phyloP scores from a whole-genome alignment of 2,329 filamentous ascomycete genomes.

The Hymenoscyphus repandus region DNA sequence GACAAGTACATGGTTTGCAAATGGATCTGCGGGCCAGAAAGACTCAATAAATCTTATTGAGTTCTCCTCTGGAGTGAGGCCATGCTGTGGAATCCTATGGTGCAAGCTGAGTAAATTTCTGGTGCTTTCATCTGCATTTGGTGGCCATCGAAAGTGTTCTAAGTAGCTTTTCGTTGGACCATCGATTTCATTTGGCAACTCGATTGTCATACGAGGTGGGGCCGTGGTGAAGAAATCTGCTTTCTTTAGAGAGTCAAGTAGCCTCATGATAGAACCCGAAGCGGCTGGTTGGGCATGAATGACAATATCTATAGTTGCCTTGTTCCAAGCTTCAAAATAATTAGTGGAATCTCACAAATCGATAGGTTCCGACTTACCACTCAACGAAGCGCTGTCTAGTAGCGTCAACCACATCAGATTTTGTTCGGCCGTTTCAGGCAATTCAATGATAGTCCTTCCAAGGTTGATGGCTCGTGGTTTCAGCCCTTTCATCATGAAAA shows the following conservation, averaged over 20 bases:
- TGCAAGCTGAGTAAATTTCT: constrained; percentile 61
- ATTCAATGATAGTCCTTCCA: constrained; percentile 63
- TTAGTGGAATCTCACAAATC: constrained; percentile 15
- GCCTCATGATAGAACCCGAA: constrained; percentile 68
- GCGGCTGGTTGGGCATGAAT: constrained; percentile 68
- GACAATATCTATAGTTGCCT: constrained; percentile 72
- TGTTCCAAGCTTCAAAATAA: constrained; percentile 62
- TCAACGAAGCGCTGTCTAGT: constrained; percentile 67
- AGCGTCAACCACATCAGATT: constrained; percentile 72
- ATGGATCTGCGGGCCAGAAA: constrained; percentile 69
- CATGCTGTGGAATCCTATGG: constrained; percentile 61
- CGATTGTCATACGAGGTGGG: constrained; percentile 73
- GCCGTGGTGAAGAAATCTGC: constrained; percentile 71
- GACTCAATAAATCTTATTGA: constrained; percentile 76
- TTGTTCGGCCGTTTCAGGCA: constrained; percentile 59
- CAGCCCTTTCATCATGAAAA: constrained; percentile 59
- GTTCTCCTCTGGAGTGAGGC: constrained; percentile 61
- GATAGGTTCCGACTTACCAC: constrained; percentile 40
- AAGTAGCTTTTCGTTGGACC: constrained; percentile 58
- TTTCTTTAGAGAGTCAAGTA: constrained; percentile 68
- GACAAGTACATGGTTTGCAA: constrained; percentile 71
- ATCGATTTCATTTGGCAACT: constrained; percentile 71
- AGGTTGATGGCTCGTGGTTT: constrained; percentile 47
- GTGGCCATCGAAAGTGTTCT: constrained; percentile 63
- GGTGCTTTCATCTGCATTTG: constrained; percentile 35